These are phyloP conservation scores for Solanum lignicaule DNA, from an alignment of 257 asterid species.

Conservation along the genomic window DNA sequence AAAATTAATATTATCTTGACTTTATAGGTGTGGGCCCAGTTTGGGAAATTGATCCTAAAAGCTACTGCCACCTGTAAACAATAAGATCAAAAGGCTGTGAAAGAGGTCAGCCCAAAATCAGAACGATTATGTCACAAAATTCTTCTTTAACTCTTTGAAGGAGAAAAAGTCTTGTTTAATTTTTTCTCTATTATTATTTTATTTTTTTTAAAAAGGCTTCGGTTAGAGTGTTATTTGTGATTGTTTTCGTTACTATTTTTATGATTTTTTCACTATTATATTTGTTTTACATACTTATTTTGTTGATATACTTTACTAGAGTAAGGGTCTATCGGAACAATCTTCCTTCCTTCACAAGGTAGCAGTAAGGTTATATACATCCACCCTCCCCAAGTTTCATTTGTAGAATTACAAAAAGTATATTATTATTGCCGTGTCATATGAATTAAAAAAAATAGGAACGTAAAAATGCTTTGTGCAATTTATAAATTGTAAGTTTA, in stretches of 20 bases:
- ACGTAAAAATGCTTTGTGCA: background rate
- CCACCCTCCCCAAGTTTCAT: background rate
- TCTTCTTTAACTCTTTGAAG: background rate
- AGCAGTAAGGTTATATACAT: background rate
- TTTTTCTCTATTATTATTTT: background rate
- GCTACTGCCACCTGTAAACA: background rate
- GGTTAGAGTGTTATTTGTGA: background rate
- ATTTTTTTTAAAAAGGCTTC: rapidly evolving
- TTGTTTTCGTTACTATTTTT: background rate
- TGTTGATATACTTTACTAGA: background rate
- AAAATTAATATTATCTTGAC: no score
- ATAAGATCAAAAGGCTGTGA: background rate
- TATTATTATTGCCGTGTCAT: background rate
- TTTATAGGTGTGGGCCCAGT: background rate
- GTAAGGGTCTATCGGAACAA: no score
- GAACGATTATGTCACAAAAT: background rate
- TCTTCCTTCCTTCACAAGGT: background rate
- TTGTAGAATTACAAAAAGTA: background rate
- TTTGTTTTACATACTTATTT: background rate
- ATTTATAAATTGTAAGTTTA: no score
- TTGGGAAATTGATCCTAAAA: background rate
- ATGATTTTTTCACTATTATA: background rate
- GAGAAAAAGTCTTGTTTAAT: background rate
- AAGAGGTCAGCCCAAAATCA: background rate
- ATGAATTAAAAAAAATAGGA: background rate